Conservation (phyloP, 139 green algal genomes). For the Chlamydomonas sphaeroides region DNA sequence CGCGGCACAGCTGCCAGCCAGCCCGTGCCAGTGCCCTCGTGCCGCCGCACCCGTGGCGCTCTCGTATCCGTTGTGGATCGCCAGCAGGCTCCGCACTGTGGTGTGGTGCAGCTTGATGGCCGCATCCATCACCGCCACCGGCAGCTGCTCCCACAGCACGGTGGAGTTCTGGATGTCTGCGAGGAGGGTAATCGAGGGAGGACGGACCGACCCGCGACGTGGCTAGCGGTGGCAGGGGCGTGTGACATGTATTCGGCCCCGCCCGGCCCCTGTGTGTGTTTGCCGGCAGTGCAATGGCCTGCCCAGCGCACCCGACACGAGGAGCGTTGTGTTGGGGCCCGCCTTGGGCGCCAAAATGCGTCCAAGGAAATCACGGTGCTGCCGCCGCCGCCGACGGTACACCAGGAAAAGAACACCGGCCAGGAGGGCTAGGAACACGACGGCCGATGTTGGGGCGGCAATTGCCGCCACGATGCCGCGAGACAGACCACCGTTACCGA, state of each 20-base stretch:
- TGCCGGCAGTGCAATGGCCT: too few relatives aligned
- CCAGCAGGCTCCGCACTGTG: conserved; percentile 15
- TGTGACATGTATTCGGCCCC: too few relatives aligned
- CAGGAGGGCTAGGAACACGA: background rate
- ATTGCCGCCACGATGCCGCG: background rate
- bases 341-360: conserved; percentile 1
- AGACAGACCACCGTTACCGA: too few relatives aligned
- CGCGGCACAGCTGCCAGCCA: background rate
- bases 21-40: accelerated
- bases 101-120: conserved; percentile 30
- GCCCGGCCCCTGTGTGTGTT: too few relatives aligned
- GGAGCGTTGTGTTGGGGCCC: conserved; percentile 27
- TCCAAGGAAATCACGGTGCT: conserved; percentile 17
- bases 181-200: background rate
- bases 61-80: conserved; percentile 27
- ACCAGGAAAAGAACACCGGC: background rate
- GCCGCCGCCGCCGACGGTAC: background rate
- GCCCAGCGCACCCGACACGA: conserved; percentile 26
- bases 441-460: too few relatives aligned
- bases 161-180: conserved; percentile 34
- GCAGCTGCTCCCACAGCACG: conserved; percentile 31
- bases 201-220: too few relatives aligned
- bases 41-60: background rate
- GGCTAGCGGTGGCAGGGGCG: too few relatives aligned
- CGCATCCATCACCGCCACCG: conserved; percentile 16